Conservation (phyloP, 176 grass and related monocot species). For the Hyparrhenia diplandra region DNA sequence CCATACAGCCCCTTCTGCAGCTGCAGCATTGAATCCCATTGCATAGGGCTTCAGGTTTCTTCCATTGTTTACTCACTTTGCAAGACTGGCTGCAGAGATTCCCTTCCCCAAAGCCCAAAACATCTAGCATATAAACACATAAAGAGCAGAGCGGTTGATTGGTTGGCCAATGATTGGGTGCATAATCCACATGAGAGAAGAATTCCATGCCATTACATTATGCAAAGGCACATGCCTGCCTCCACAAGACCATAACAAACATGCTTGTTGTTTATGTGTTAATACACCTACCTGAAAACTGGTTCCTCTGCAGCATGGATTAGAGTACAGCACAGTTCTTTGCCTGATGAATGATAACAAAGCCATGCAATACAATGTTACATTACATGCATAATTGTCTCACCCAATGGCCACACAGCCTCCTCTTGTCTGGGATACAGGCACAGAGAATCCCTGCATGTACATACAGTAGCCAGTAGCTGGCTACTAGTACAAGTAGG, state of each 20-base stretch:
- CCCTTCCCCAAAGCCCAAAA: slow-evolving; percentile 3
- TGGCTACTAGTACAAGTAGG: not conserved
- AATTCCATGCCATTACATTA: slow-evolving; percentile 36
- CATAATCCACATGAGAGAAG: slow-evolving; percentile 44
- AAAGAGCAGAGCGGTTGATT: slow-evolving; percentile 21
- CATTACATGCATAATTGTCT: not conserved
- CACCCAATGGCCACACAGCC: slow-evolving; percentile 1
- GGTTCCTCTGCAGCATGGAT: not conserved
- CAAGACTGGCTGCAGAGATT: slow-evolving; percentile 27
- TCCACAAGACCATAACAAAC: not conserved
- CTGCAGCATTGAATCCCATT: slow-evolving; percentile 13
- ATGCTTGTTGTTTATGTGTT: slow-evolving; percentile 13
- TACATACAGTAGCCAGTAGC: slow-evolving; percentile 9
- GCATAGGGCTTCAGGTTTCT: slow-evolving; percentile 24
- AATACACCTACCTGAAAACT: slow-evolving; percentile 9
- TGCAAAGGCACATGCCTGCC: slow-evolving; percentile 15
- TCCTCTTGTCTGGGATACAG: not conserved
- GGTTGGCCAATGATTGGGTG: slow-evolving; percentile 44
- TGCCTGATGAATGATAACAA: slow-evolving; percentile 21
- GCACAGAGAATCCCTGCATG: slow-evolving; percentile 29
- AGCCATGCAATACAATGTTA: slow-evolving; percentile 7
- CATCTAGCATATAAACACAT: slow-evolving; percentile 19
- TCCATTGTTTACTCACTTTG: slow-evolving; percentile 30
- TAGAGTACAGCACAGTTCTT: slow-evolving; percentile 9
- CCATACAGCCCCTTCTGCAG: slow-evolving; percentile 24